A percentile compares a stretch with the other conserved stretches of the same genome.
Conservation (phyloP, 1,284 basidiomycete genomes). For the Cystobasidium slooffiae region DNA sequence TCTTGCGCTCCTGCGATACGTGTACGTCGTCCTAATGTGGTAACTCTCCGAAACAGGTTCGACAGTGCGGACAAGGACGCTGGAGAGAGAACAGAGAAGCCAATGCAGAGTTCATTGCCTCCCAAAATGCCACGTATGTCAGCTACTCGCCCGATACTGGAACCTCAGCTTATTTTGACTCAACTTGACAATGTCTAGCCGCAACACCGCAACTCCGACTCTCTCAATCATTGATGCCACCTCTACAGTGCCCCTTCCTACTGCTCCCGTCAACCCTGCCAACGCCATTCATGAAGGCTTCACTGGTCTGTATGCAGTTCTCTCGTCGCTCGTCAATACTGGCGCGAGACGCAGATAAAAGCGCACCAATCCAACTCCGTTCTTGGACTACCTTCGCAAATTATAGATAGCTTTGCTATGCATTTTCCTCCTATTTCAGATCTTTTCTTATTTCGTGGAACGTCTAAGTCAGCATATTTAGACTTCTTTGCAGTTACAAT, state of each 20-base stretch:
- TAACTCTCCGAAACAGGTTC: background rate
- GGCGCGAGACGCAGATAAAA: background rate
- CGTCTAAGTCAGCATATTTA: too few species aligned
- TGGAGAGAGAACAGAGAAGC: slow-evolving; percentile 23
- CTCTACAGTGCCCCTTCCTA: background rate
- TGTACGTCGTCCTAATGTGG: background rate
- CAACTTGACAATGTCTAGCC: background rate
- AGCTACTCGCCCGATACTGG: background rate
- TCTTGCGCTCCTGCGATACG: background rate
- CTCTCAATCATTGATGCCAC: background rate
- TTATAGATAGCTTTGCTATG: too few species aligned
- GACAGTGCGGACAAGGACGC: slow-evolving; percentile 34
- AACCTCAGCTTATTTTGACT: background rate
- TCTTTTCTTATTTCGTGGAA: too few species aligned
- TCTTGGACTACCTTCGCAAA: too few species aligned
- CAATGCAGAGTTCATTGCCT: slow-evolving; percentile 26
- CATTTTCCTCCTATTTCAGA: too few species aligned
- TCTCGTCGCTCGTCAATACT: background rate
- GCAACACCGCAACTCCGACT: background rate
- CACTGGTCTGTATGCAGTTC: background rate
- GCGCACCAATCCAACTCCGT: background rate
- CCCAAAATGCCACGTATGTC: slow-evolving; percentile 24
- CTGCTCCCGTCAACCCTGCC: slow-evolving; percentile 6
- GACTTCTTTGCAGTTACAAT: too few species aligned
- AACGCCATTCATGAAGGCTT: slow-evolving; percentile 14